Percentiles rank a stretch among this genome's conserved stretches.
Evolutionary conservation across 441 rosid species (phyloP).

Genomic region (Raphanus hybrid): DNA sequence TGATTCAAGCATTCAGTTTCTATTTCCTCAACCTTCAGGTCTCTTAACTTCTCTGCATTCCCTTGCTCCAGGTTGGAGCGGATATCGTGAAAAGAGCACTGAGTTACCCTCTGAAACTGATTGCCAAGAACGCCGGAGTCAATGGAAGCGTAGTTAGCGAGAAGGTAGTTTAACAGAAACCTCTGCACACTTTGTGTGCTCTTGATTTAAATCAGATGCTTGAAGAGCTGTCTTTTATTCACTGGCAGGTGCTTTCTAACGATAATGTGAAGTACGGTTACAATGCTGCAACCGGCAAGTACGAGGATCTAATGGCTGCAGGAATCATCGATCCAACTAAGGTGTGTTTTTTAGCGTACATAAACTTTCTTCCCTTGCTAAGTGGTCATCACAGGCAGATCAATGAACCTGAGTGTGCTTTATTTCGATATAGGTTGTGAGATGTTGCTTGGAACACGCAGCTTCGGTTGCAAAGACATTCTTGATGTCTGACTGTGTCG

Average conservation of each 20-base stretch:
- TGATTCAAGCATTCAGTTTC: neutral
- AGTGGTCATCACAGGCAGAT: slow-evolving; percentile 1
- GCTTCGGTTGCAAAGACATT: slow-evolving; percentile 89
- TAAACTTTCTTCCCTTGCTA: neutral
- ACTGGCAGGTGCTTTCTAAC: slow-evolving; percentile 67
- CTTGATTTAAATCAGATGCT: slow-evolving; percentile 1
- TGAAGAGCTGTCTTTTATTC: slow-evolving; percentile 11
- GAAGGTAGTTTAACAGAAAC: slow-evolving; percentile 55
- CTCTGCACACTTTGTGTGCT: neutral
- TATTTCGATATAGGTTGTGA: slow-evolving; percentile 62
- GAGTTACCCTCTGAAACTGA: slow-evolving; percentile 83
- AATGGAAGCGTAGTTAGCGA: slow-evolving; percentile 91
- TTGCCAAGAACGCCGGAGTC: slow-evolving; percentile 95
- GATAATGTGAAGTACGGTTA: slow-evolving; percentile 69
- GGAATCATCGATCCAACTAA: slow-evolving; percentile 97
- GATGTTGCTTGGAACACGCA: slow-evolving; percentile 97
- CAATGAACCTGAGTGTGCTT: slow-evolving; percentile 6
- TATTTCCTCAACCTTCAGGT: slow-evolving; percentile 2
- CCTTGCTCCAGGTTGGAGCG: slow-evolving; percentile 74
- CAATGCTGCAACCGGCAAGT: slow-evolving; percentile 92
- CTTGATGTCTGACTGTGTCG: slow-evolving; percentile 92
- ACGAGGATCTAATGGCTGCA: slow-evolving; percentile 92
- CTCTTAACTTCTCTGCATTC: slow-evolving; percentile 3
- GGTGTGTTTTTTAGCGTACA: slow-evolving; percentile 44
- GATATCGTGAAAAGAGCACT: slow-evolving; percentile 88